A percentile compares a stretch with the other conserved stretches of the same genome.
Evolutionary conservation across 2,329 filamentous ascomycete species (phyloP).

Genomic region (Ophiosphaerella korrae): DNA sequence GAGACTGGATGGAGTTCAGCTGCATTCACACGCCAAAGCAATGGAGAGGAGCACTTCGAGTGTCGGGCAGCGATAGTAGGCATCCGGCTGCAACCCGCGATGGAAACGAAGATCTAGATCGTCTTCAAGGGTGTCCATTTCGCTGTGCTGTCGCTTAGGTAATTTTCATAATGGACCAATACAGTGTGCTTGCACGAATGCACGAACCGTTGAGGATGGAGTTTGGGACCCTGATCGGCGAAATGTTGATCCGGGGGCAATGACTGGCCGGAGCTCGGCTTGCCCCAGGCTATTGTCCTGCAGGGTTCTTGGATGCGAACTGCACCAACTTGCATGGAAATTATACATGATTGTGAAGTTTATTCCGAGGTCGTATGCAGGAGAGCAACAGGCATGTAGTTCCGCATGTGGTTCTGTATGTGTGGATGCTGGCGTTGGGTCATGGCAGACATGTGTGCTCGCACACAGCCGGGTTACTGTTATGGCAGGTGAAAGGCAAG

Average conservation of each 20-base stretch:
- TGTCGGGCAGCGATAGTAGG: conserved; percentile 40
- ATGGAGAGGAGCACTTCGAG: conserved; percentile 27
- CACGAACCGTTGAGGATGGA: neutral
- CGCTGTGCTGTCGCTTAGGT: conserved; percentile 1
- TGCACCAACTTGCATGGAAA: neutral
- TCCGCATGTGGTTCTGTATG: too few relatives aligned
- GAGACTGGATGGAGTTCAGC: conserved; percentile 29
- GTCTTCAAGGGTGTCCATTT: conserved; percentile 40
- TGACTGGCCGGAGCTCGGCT: neutral
- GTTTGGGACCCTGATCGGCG: neutral
- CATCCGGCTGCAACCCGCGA: conserved; percentile 33
- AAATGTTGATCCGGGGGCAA: neutral
- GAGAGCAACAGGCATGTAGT: too few relatives aligned
- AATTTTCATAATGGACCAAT: conserved; percentile 3
- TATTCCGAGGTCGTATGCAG: too few relatives aligned
- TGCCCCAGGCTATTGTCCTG: too few relatives aligned
- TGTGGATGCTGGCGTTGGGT: too few relatives aligned
- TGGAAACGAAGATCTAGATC: conserved; percentile 40
- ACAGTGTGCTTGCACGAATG: conserved; percentile 1
- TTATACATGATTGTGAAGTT: neutral
- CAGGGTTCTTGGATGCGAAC: neutral
- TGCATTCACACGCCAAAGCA: conserved; percentile 3
- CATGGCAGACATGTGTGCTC: too few relatives aligned
- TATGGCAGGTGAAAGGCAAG: neutral
- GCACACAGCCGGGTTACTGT: neutral